Evolutionary conservation across 1,284 basidiomycete genomes (phyloP), one percentile per base, ranked within the genome.

Genomic region (Ustilago bromivora): DNA sequence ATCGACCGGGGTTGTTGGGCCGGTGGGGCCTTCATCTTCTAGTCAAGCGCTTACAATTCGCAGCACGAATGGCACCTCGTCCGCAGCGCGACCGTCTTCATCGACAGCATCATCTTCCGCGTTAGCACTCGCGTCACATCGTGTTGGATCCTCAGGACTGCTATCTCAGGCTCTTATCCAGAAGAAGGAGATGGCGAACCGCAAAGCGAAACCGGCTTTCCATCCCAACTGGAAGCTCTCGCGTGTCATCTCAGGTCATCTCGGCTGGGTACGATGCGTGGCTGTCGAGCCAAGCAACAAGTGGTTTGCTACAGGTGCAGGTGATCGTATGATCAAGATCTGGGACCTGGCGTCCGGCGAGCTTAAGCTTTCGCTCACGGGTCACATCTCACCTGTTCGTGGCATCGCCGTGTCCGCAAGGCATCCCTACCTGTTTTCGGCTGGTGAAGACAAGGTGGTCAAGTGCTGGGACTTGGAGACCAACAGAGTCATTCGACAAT

Each of bases 391-490:
- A 35, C 97, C 96, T 1, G 95, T 99, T 28, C 90, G 97, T 49
- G 96, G 96, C 0, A 87, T 99, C 54, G 96, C 95, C 5, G 94
- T 99, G 23, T 96, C 94, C 1, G 88, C 92, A 9, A 89, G 96
- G 66, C 96, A 98, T 88, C 97, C 96, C 2, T 99, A 99, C 87
- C 88, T 99, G 32, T 99, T 99, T 87, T 97, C 95, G 8, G 95
- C 93, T 71, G 95, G 94, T 61, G 96, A 99, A 87, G 96, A 99
- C 88, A 98, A 98, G 90, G 93, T 97, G 94, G 96, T 99, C 53
- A 99, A 98, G 88, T 99, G 97, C 84, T 99, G 97, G 97, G 96
- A 99, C 85, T 88, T 99, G 61, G 97, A 99, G 88, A 92, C 93
- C 23, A 99, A 99, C 89, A 98, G 98, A 87, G 96, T 99, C 74